Conservation (phyloP, 257 asterid genomes). For the Forsythia viridissima region DNA sequence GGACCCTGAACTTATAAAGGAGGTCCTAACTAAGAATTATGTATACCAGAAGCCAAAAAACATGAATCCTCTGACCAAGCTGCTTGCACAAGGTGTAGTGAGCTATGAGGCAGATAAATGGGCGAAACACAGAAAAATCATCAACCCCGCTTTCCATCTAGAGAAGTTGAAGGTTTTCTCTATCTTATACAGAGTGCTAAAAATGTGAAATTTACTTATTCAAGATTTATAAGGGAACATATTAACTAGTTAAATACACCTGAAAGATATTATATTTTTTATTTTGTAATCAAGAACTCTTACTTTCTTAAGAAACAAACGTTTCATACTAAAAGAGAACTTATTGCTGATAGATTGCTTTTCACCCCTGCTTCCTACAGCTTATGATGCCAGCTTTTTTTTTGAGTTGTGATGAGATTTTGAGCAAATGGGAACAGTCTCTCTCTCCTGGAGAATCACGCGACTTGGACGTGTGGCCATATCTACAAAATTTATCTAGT, state of each 20-base stretch:
- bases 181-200: neutral
- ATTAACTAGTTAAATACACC: neutral
- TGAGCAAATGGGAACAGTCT: slow-evolving; percentile 42
- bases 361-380: slow-evolving; percentile 24
- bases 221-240: neutral
- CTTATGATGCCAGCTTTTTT: slow-evolving; percentile 53
- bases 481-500: slow-evolving; percentile 33
- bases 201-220: neutral
- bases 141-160: slow-evolving; percentile 62
- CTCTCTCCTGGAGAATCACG: slow-evolving; percentile 34
- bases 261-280: neutral
- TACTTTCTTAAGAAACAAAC: neutral
- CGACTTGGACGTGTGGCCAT: slow-evolving; percentile 60
- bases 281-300: neutral
- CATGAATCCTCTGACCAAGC: slow-evolving; percentile 38
- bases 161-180: slow-evolving; percentile 51
- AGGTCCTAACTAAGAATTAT: slow-evolving; percentile 34
- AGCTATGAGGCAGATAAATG: slow-evolving; percentile 48
- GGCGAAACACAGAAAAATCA: slow-evolving; percentile 59
- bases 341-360: neutral
- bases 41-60: slow-evolving; percentile 30
- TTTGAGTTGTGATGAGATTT: slow-evolving; percentile 42
- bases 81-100: slow-evolving; percentile 41
- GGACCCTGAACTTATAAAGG: slow-evolving; percentile 51
- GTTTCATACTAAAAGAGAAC: neutral